phyloP scores from a whole-genome alignment of 169 alveolate species.

The Cryptosporidium meleagridis region DNA sequence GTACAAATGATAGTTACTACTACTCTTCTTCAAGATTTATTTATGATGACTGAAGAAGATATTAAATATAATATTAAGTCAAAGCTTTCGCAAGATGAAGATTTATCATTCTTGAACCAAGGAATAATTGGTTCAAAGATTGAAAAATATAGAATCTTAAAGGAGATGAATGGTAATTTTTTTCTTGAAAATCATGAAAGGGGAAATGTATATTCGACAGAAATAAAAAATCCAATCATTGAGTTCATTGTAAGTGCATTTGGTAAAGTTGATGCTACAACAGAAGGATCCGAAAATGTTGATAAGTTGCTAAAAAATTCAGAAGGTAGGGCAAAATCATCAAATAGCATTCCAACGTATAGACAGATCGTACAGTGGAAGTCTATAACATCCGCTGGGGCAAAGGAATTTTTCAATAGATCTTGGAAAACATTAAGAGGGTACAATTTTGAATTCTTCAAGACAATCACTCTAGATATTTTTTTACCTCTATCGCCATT shows the following conservation, averaged over 20 bases:
- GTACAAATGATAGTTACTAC: constrained; percentile 65
- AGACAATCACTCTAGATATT: constrained; percentile 81
- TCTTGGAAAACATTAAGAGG: constrained; percentile 82
- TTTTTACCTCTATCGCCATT: constrained; percentile 88
- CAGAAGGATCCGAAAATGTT: not conserved
- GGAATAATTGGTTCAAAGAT: constrained; percentile 70
- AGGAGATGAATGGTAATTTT: constrained; percentile 15
- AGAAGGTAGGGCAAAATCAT: not conserved
- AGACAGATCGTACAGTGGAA: constrained; percentile 54
- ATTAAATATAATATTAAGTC: constrained; percentile 11
- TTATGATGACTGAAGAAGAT: constrained; percentile 58
- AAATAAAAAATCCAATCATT: constrained; percentile 53
- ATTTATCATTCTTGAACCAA: constrained; percentile 16
- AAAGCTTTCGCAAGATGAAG: constrained; percentile 8
- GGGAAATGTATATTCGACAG: constrained; percentile 30
- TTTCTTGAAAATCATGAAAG: constrained; percentile 62
- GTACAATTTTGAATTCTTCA: constrained; percentile 86
- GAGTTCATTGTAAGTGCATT: constrained; percentile 50
- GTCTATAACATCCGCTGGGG: constrained; percentile 44
- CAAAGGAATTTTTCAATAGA: constrained; percentile 77
- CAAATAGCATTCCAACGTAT: constrained; percentile 26
- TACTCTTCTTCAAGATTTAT: constrained; percentile 61
- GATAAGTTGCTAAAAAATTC: not conserved
- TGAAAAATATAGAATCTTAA: constrained; percentile 34
- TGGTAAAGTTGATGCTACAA: constrained; percentile 58